Evolutionary conservation across 352 stramenopile species (phyloP), one percentile per base, ranked within the genome.

Genomic region (Globisporangium cystogenes): DNA sequence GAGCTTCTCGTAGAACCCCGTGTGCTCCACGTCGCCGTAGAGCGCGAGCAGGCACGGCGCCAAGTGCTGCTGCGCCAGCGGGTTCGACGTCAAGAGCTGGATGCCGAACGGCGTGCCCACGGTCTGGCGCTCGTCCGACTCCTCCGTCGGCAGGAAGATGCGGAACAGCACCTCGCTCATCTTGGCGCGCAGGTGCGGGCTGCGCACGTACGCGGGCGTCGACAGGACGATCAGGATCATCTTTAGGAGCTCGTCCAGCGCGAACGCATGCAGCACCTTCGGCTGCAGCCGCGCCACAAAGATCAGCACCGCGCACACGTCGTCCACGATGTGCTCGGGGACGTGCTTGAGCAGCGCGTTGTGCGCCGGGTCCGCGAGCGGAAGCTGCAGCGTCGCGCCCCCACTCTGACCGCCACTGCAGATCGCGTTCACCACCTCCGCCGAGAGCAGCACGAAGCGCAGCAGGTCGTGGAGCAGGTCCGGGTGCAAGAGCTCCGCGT

Each of bases 21-120:
- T 99, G 46, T 98, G 92, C 61, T 99, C 96, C 0, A 99, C 97
- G 60, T 99, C 96, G 42, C 97, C 97, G 60, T 99, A 99, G 15
- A 99, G 68, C n/a, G 93, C 84, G 36, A 99, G 67, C 3, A 99
- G 70, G 27, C 95, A 98, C 12, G 97, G 97, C 14, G 96, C 96
- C 27, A 99, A 68, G 59, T 95, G 74, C 27, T 78, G 68, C 61
- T 96, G 84, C 4, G 90, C 87, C 16, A 94, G 47, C 20, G 51
- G 24, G 35, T 94, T 67, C 16, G 71, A 80, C 33, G 67, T 81
- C 4, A 96, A 62, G 7, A 96, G 59, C 36, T 86, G 60, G 10
- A 87, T 65, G 18, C 71, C 77, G 36, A 65, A 61, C 0, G 67
- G 29, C 0, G 67, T 69, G 5, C 70, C 78, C 20, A 76, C 76